These are phyloP conservation scores for Westerdykella ornata DNA, from an alignment of 2,329 filamentous ascomycete species.

Conservation along the genomic window DNA sequence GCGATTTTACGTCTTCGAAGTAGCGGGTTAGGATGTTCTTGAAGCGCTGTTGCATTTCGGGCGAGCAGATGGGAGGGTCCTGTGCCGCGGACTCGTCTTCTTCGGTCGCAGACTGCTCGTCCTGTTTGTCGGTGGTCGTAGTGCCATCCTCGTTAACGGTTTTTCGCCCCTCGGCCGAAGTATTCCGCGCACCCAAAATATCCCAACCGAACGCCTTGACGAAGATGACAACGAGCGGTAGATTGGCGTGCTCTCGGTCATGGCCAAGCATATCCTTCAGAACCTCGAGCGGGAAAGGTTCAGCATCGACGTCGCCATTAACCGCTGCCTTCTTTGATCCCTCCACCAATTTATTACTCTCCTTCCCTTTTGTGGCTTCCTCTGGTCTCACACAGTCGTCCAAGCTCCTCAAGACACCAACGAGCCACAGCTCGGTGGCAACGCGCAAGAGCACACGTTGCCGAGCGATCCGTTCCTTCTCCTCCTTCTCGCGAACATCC, in stretches of 20 bases:
- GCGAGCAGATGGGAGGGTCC: conserved; percentile 67
- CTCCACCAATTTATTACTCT: conserved; percentile 48
- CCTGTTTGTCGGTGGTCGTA: conserved; percentile 51
- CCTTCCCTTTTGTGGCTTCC: conserved; percentile 56
- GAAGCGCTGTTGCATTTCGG: conserved; percentile 79
- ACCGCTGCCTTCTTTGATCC: conserved; percentile 57
- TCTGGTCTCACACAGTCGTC: conserved; percentile 61
- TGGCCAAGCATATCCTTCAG: conserved; percentile 92
- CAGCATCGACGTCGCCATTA: conserved; percentile 57
- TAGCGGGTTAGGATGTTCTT: conserved; percentile 79
- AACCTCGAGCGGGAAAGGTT: conserved; percentile 95
- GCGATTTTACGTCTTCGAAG: conserved; percentile 85
- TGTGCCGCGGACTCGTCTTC: conserved; percentile 48
- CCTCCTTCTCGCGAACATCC: conserved; percentile 86
- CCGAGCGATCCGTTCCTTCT: conserved; percentile 82
- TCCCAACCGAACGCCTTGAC: conserved; percentile 97
- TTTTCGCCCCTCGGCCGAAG: conserved; percentile 72
- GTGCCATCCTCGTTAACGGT: conserved; percentile 73
- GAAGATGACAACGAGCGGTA: conserved; percentile 88
- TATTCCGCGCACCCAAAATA: conserved; percentile 70
- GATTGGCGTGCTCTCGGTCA: conserved; percentile 84
- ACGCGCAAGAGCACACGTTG: conserved; percentile 83
- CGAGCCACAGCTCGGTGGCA: conserved; percentile 93
- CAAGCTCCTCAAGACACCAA: conserved; percentile 77
- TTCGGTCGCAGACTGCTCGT: conserved; percentile 48